A percentile compares a stretch with the other conserved stretches of the same genome.
phyloP scores from a whole-genome alignment of 2,329 filamentous ascomycete species.

The Paecilomyces niveus region DNA sequence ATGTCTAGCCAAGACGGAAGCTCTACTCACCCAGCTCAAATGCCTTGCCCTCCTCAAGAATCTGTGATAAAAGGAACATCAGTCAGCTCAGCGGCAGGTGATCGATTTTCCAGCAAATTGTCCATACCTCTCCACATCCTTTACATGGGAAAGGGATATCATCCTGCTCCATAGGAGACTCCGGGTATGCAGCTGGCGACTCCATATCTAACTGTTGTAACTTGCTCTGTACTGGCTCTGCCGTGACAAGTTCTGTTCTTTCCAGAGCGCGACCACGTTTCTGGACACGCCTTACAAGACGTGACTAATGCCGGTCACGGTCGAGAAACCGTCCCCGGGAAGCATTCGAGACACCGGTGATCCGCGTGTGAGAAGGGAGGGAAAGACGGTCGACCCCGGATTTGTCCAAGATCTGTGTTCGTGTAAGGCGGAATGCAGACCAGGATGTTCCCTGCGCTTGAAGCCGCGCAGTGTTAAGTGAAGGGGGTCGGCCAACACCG shows the following conservation, averaged over 20 bases:
- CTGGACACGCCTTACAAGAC: not conserved
- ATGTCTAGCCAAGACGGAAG: slow-evolving; percentile 6
- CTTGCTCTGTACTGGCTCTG: not conserved
- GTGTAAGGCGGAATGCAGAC: not conserved
- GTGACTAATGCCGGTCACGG: not conserved
- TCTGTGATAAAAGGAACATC: slow-evolving; percentile 47
- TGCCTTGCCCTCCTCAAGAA: slow-evolving; percentile 95
- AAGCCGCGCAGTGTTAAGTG: not conserved
- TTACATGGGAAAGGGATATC: slow-evolving; percentile 81
- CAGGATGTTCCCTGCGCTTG: not conserved
- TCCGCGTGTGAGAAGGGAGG: not conserved
- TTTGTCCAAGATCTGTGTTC: not conserved
- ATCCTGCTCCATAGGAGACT: slow-evolving; percentile 65
- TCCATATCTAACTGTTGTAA: slow-evolving; percentile 36
- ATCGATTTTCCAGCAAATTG: slow-evolving; percentile 3
- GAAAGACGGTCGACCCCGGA: not conserved
- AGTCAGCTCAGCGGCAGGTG: slow-evolving; percentile 3
- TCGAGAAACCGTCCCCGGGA: not conserved
- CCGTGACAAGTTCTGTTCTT: not conserved
- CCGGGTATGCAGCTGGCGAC: slow-evolving; percentile 48
- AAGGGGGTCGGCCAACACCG: not conserved
- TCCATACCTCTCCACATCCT: slow-evolving; percentile 76
- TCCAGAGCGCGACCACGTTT: not conserved
- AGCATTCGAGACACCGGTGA: not conserved
- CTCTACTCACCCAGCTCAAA: slow-evolving; percentile 78